A percentile compares a stretch with the other conserved stretches of the same genome.
phyloP scores from a whole-genome alignment of 148 eudicot species.

The Hydrangea macrophylla region DNA sequence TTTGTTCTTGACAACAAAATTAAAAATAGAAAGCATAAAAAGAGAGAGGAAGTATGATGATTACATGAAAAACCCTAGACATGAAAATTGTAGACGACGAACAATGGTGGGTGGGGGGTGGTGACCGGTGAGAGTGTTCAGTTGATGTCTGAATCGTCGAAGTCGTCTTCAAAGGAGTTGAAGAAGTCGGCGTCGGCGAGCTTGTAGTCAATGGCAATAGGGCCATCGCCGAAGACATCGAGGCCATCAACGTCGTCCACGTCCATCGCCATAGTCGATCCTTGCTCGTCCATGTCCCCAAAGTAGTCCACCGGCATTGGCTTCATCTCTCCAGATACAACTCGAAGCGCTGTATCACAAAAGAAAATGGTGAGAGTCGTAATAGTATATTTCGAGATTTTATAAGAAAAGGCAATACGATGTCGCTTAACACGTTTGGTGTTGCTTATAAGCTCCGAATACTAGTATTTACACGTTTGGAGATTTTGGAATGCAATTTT shows the following conservation, averaged over 20 bases:
- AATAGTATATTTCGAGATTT: no score
- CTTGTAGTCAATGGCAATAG: conserved; percentile 32
- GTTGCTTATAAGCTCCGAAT: no score
- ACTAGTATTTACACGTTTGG: no score
- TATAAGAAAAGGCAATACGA: no score
- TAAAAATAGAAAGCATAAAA: no score
- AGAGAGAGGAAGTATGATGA: no score
- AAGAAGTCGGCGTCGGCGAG: conserved; percentile 75
- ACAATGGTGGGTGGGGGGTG: not conserved
- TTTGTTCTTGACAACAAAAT: no score
- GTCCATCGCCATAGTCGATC: conserved; percentile 57
- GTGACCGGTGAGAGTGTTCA: conserved; percentile 12
- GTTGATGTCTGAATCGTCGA: conserved; percentile 74
- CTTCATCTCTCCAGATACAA: conserved; percentile 38
- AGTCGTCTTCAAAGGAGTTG: conserved; percentile 73
- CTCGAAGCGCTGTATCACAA: no score
- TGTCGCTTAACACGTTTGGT: no score
- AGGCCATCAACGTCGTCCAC: conserved; percentile 71
- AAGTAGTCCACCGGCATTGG: conserved; percentile 45
- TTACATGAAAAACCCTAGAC: not conserved
- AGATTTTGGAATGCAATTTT: no score
- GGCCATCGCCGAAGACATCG: conserved; percentile 61
- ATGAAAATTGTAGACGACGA: no score
- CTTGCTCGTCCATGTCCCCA: conserved; percentile 42
- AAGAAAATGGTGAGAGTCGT: no score